Base-by-base conservation (phyloP, 805 yeast species). In the Candida berthetii region DNA sequence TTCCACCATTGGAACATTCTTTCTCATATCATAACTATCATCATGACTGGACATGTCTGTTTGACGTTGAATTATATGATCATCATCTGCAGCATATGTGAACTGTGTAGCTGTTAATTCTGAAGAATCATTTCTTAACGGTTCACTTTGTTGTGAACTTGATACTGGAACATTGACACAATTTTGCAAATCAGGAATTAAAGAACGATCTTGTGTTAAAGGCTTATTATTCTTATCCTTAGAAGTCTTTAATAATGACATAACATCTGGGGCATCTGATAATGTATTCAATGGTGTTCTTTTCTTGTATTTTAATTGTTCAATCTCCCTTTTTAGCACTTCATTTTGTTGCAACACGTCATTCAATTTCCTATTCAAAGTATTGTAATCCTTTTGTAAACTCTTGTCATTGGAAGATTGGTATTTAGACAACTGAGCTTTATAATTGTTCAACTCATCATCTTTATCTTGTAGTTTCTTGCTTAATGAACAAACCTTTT, bases 81-180 rank as follows among this genome's bases (percentile, higher is more conserved):
- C 17, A 19, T 31, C 34, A 10, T 32, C 34, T 9, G 33, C 39
- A 7, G 11, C 36, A 14, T 35, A 5, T 5, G 44, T 42, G 36
- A 36, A 40, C 18, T 42, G 48, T 5, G 48, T 45, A 10, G 44
- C 44, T 14, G 24, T 29, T 9, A 40, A 16, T 7, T 42, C 44
- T 9, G 40, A 31, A 16, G 32, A 29, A 7, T 29, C 32, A 14
- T 14, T 6, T 15, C 19, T 25, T 8, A 4, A 8, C 3, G 4
- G 10, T 6, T 17, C 20, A 10, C 7, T 17, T 20, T 29, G 33
- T 16, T 29, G 33, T 3, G 35, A 19, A 20, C 37, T 35, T 15
- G 29, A 25, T 6, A n/a, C 6, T 13, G 15, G 15, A 28, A 5
- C 31, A n/a, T n/a, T 28, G 14, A 13, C n/a, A 28, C 15, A 13